Evolutionary conservation across 1,284 basidiomycete genomes (phyloP).

Genomic region (Ustilago shanxiensis): DNA sequence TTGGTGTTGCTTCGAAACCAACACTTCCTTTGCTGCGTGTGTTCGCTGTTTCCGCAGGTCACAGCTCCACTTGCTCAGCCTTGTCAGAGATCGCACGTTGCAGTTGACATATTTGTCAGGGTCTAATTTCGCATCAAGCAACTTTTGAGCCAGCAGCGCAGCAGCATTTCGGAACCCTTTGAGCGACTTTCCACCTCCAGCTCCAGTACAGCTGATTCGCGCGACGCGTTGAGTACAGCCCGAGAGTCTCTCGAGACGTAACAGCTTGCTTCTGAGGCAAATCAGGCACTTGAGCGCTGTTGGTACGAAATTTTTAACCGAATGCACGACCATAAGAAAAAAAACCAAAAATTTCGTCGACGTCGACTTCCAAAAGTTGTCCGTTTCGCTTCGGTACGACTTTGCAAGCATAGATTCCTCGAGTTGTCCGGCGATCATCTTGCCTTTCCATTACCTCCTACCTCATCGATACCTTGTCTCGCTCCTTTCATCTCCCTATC

Average conservation of each 20-base stretch:
- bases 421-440: slow-evolving; percentile 14
- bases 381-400: neutral
- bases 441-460: slow-evolving; percentile 34
- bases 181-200: too few relatives aligned
- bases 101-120: neutral
- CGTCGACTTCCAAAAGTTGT: slow-evolving; percentile 1
- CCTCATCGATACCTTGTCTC: slow-evolving; percentile 24
- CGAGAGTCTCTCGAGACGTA: neutral
- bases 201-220: slow-evolving; percentile 8
- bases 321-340: neutral
- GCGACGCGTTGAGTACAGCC: slow-evolving; percentile 46
- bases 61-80: slow-evolving; percentile 25
- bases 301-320: neutral
- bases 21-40: slow-evolving; percentile 12
- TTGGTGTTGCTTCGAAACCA: slow-evolving; percentile 25
- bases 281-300: slow-evolving; percentile 14
- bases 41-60: neutral
- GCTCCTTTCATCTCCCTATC: neutral
- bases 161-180: neutral
- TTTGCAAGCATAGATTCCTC: slow-evolving; percentile 11
- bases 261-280: neutral
- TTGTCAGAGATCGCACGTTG: too few relatives aligned
- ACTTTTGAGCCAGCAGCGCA: neutral
- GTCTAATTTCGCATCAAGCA: neutral
- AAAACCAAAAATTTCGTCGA: slow-evolving; percentile 9